A percentile compares a stretch with the other conserved stretches of the same genome.
phyloP scores from a whole-genome alignment of 306 rosid species.

The Calophaca sinica region DNA sequence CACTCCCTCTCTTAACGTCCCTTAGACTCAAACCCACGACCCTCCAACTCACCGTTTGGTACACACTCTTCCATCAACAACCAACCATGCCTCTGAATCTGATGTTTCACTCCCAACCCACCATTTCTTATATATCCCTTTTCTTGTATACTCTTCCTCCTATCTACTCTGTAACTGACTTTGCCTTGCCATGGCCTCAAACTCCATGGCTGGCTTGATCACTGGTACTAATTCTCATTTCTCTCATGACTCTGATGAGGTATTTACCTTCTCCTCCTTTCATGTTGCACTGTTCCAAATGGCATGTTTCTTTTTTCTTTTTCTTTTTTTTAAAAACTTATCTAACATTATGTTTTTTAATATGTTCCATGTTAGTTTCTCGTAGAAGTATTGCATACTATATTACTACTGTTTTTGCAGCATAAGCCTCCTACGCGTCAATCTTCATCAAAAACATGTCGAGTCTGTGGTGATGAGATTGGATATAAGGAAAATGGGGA shows the following conservation, averaged over 20 bases:
- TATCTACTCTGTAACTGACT: constrained; percentile 19
- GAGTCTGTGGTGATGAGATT: constrained; percentile 91
- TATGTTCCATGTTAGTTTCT: neutral
- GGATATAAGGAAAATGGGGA: constrained; percentile 75
- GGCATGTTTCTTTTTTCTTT: constrained; percentile 5
- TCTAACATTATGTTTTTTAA: neutral
- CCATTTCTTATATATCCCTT: constrained; percentile 61
- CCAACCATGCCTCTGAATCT: constrained; percentile 35
- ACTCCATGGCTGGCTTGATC: constrained; percentile 85
- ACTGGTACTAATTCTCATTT: constrained; percentile 64
- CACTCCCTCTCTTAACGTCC: constrained; percentile 60
- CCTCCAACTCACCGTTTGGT: constrained; percentile 96
- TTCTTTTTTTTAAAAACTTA: neutral
- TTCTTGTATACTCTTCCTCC: constrained; percentile 39
- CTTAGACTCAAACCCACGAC: constrained; percentile 85
- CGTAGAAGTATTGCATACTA: neutral
- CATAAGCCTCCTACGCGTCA: constrained; percentile 54
- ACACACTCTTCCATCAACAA: constrained; percentile 47
- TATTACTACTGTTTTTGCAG: constrained; percentile 37
- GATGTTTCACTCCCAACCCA: constrained; percentile 51
- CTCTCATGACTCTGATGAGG: constrained; percentile 64
- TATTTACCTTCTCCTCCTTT: constrained; percentile 22
- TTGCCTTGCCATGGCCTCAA: constrained; percentile 64
- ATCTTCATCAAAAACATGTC: constrained; percentile 59
- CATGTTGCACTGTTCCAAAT: constrained; percentile 27